Conservation (phyloP, 2,329 filamentous ascomycete species). For the Phialophora verrucosa region DNA sequence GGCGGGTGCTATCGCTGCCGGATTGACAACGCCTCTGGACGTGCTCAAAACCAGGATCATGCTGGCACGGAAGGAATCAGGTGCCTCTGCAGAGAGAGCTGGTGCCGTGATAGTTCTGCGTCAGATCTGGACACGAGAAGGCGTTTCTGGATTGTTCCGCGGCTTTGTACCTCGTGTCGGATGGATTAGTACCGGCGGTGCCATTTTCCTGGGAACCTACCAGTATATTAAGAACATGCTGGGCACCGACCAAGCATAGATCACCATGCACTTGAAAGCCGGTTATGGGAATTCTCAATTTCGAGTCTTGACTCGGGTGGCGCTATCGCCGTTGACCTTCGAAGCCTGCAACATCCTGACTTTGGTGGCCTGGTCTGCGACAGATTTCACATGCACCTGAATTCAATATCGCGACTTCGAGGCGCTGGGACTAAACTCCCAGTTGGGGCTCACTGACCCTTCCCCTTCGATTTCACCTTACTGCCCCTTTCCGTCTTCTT, state of each 20-base stretch:
- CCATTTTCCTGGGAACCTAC: conserved; percentile 92
- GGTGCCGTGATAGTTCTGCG: conserved; percentile 60
- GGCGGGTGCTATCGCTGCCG: conserved; percentile 84
- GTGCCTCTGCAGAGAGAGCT: conserved; percentile 45
- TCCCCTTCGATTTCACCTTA: too few species aligned
- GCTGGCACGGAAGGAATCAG: conserved; percentile 73
- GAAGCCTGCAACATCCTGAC: too few species aligned
- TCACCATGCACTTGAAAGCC: neutral
- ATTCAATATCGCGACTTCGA: too few species aligned
- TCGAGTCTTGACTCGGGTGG: too few species aligned
- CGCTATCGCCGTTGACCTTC: too few species aligned
- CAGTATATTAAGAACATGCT: conserved; percentile 59
- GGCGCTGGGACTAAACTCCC: too few species aligned
- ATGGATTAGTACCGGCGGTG: conserved; percentile 94
- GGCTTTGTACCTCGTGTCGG: conserved; percentile 78
- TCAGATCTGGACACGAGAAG: conserved; percentile 63
- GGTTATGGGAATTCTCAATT: neutral
- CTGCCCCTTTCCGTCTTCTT: too few species aligned
- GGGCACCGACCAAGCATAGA: neutral
- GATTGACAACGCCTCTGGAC: conserved; percentile 87
- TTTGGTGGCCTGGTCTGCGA: too few species aligned
- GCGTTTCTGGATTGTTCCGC: conserved; percentile 53
- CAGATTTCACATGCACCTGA: too few species aligned
- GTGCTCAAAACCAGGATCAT: conserved; percentile 97
- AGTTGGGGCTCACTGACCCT: too few species aligned